Percentiles rank a stretch among this genome's conserved stretches.
Conservation (phyloP, 495 filamentous ascomycete species). For the Aspergillus conjunctus region DNA sequence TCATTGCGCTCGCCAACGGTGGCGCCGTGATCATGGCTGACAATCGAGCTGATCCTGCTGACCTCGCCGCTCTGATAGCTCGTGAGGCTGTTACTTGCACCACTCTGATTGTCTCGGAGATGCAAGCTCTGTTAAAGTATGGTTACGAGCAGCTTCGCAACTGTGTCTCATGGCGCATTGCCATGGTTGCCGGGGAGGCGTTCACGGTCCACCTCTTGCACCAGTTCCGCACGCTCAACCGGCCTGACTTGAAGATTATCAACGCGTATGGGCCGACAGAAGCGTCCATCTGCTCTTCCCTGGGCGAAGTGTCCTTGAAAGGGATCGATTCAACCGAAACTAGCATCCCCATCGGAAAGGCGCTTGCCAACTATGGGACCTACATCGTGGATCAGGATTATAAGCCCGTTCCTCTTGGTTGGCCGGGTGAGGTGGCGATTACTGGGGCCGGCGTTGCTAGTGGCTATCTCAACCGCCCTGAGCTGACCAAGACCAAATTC, state of each 20-base stretch:
- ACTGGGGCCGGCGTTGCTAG: conserved; percentile 39
- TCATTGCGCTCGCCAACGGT: conserved; percentile 33
- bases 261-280: conserved; percentile 16
- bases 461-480: conserved; percentile 44
- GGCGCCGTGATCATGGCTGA: conserved; percentile 31
- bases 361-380: conserved; percentile 38
- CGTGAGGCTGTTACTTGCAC: conserved; percentile 39
- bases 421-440: conserved; percentile 42
- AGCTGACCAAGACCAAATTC: conserved; percentile 34
- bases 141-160: conserved; percentile 18
- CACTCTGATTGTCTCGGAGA: conserved; percentile 46
- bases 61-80: conserved; percentile 35
- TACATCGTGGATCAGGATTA: conserved; percentile 47
- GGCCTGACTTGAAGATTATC: not conserved
- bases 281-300: not conserved
- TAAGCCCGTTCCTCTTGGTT: conserved; percentile 47
- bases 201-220: not conserved
- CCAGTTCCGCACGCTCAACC: not conserved
- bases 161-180: not conserved
- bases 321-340: not conserved
- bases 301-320: not conserved
- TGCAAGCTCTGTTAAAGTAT: conserved; percentile 37
- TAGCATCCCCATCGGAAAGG: not conserved
- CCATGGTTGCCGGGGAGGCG: not conserved
- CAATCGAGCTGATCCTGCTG: conserved; percentile 35